Evolutionary conservation across 768 basidiomycete species (phyloP), one percentile per base, ranked within the genome.

Genomic region (Solioccasus polychromus): DNA sequence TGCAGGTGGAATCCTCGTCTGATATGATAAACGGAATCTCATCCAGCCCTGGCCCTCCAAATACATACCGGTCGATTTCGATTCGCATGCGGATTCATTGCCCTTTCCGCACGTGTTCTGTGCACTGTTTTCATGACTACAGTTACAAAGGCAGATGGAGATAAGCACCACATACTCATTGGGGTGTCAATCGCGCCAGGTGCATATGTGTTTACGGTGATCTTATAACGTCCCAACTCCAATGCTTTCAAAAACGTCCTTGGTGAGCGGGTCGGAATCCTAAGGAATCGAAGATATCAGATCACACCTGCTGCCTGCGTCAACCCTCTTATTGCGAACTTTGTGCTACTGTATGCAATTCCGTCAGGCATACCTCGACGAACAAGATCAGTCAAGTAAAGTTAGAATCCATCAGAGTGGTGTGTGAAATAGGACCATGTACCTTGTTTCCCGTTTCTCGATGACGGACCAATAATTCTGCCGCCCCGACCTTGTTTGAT

Each of bases 401-500:
- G n/a, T n/a, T n/a, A n/a, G n/a, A n/a, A n/a, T n/a, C n/a, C n/a
- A n/a, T n/a, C n/a, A n/a, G n/a, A n/a, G n/a, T n/a, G n/a, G n/a
- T n/a, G n/a, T n/a, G n/a, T 8, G 10, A 25, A 4, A 5, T 3
- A 11, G 39, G 28, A 5, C 22, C 17, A 2, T 12, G 5, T 11
- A 40, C 47, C 3, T 3, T 4, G 19, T 40, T 52, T 2, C 52
- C 57, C 0, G 7, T n/a, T 8, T 3, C 24, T 1, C 3, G 58
- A 61, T 14, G 52, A 54, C 3, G 54, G 51, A 1, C 81, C 75
- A 28, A 83, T 71, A 48, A 84, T 78, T n/a, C 74, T 66, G 1
- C 82, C 77, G 6, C 77, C 73, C 3, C 61, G 61, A 0, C 71
- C 70, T 63, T 76, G 76, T 9, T 59, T 47, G 19, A 80, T 70